Evolutionary conservation across 164 flowering plant genomes (phyloP), one percentile per base, ranked within the genome.

Genomic region (Stephania yunnanensis): DNA sequence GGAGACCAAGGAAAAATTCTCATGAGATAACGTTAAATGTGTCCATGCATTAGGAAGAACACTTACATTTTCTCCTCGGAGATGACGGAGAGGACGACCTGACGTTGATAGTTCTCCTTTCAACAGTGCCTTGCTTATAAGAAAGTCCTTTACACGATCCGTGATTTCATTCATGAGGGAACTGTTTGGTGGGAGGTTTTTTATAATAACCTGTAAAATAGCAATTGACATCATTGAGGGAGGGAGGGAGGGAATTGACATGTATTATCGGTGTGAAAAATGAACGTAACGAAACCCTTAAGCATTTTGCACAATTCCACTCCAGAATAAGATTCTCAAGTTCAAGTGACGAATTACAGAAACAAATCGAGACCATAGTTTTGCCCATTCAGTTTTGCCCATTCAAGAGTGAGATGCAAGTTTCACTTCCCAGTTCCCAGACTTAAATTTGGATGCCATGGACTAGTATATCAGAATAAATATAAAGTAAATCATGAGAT

Each of bases 141-240:
- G 95, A 77, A 93, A 89, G 58, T 85, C 90, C 78, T 87, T 93
- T 78, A 95, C 96, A 17, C 88, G 86, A 64, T 93, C 92, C 85
- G 87, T 83, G 63, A 93, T 93, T 85, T 95, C 99, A 48, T 88
- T 84, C 71, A 91, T 91, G 58, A 93, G 91, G 48, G 96, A 77
- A 81, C 87, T 92, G 83, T 83, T 95, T 73, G 98, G 99, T 5
- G 98, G 99, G 69, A 95, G 92, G 81, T 93, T 92, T 85, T 95
- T 95, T 1, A 95, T 87, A 72, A 89, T n/a, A 66, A 93, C 97
- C 99, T 95, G 83, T 72, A 67, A 53, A 5, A 72, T 5, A 52
- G 68, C 13, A 5, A 55, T 11, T 55, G 63, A 12, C 63, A 11
- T 15, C 17, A 4, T 55, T 55, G 5, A 55, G 63, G 11, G 17